Conservation (phyloP, 305 asterid genomes). For the Fraxinus albicans region DNA sequence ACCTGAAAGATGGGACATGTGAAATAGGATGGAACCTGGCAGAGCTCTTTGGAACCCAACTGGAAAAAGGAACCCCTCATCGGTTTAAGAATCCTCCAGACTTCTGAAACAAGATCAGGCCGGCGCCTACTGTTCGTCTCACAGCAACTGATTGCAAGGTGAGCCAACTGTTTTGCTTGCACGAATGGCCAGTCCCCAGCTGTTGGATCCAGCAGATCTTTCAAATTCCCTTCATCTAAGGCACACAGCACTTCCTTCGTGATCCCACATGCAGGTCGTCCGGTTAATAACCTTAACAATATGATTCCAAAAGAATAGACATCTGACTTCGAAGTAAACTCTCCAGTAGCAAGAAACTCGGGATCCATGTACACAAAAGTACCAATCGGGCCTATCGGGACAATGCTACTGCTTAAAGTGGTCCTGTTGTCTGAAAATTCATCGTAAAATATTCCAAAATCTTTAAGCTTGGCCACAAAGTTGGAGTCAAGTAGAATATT, state of each 20-base stretch:
- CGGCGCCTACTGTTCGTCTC: conserved; percentile 49
- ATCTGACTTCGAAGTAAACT: conserved; percentile 80
- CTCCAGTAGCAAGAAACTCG: conserved; percentile 70
- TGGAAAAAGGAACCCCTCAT: conserved; percentile 61
- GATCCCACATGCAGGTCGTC: conserved; percentile 69
- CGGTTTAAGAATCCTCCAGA: conserved; percentile 83
- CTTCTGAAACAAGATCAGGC: conserved; percentile 83
- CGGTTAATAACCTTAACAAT: conserved; percentile 74
- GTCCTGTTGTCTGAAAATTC: conserved; percentile 36
- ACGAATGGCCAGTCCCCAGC: conserved; percentile 98
- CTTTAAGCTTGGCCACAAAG: conserved; percentile 76
- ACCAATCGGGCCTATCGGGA: conserved; percentile 42
- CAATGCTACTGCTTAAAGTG: background rate
- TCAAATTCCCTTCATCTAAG: conserved; percentile 54
- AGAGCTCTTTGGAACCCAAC: conserved; percentile 44
- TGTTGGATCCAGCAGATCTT: conserved; percentile 66
- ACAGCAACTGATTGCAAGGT: conserved; percentile 69
- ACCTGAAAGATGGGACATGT: conserved; percentile 98
- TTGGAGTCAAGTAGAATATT: conserved; percentile 75
- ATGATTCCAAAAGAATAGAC: conserved; percentile 84
- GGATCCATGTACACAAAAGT: conserved; percentile 79
- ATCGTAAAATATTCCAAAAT: conserved; percentile 64
- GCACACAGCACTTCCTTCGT: conserved; percentile 65
- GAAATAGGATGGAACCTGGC: conserved; percentile 64
- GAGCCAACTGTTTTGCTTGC: conserved; percentile 87